Base-by-base conservation (phyloP, 1,139 yeast species). In the Cylindricascospora bacillispora region DNA sequence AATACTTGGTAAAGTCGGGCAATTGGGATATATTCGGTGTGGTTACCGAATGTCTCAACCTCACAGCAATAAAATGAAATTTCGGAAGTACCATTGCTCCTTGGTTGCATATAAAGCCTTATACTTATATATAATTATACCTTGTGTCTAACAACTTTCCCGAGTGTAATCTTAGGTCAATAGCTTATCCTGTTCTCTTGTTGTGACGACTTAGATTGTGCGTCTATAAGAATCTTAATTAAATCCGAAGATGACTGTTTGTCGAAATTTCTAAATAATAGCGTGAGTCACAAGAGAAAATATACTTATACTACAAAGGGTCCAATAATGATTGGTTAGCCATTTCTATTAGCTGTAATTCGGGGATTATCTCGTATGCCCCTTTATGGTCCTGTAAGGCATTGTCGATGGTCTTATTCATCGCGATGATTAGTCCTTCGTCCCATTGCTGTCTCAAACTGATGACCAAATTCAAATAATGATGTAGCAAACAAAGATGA, bases 1-100 rank as follows among this genome's bases (percentile, higher is more conserved):
- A 49, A 35, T 50, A 52, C 27, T 49, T 48, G 11, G 52, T 41
- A 22, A 52, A 50, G 31, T 52, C 54, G 1, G 54, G 52, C 13
- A 43, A 38, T 25, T 47, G 51, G 1, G 47, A 40, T 5, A 50
- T 45, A 32, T 43, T 41, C 3, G 44, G 33, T 1, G 43, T 33
- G 5, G 31, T 34, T 11, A 35, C 34, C 2, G 41, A 35, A 28
- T 44, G 43, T 23, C 33, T 34, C 12, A 24, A 30, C 15, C 47
- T 33, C 11, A 24, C n/a, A 24, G 9, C 17, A 12, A 10, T 24
- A 4, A 18, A 10, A 16, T 13, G 9, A 13, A 6, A 10, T 24
- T 14, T 10, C 17, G 9, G 5, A 13, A 13, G 14, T 13, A 15
- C 15, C 13, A 10, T 24, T 10, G 10, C n/a, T 22, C 13, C 4